Evolutionary conservation across 805 yeast species (phyloP).

Genomic region (Nakazawaea ernobii): DNA sequence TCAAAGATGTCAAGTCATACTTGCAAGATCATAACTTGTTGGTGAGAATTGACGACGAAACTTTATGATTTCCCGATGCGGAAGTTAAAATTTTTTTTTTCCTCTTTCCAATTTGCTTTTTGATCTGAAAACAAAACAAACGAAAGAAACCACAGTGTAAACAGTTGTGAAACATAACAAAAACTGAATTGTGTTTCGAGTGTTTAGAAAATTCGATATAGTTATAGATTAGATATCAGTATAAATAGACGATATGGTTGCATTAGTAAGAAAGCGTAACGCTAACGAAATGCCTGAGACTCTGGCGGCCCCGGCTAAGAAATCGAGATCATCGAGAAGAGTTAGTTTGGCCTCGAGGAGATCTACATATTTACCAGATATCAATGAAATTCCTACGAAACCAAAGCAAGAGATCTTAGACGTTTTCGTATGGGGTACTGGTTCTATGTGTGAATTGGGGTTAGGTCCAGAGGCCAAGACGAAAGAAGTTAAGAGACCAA

Average conservation of each 20-base stretch:
- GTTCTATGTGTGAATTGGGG: slow-evolving; percentile 96
- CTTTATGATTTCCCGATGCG: slow-evolving; percentile 1
- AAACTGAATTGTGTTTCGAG: too few relatives aligned
- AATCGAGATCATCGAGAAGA: slow-evolving; percentile 8
- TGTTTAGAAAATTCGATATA: too few relatives aligned
- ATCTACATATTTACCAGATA: slow-evolving; percentile 42
- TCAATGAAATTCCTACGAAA: slow-evolving; percentile 32
- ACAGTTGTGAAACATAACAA: too few relatives aligned
- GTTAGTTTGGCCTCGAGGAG: slow-evolving; percentile 35
- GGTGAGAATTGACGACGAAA: slow-evolving; percentile 58
- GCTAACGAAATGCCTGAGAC: slow-evolving; percentile 1
- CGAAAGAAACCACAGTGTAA: too few relatives aligned
- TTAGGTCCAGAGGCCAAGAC: slow-evolving; percentile 92
- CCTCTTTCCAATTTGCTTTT: background rate
- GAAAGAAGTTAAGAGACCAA: slow-evolving; percentile 92
- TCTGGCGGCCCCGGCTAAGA: slow-evolving; percentile 8
- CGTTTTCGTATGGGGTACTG: slow-evolving; percentile 92
- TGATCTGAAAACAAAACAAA: background rate
- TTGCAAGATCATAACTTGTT: slow-evolving; percentile 55
- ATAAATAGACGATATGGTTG: slow-evolving; percentile 8
- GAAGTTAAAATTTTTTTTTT: background rate
- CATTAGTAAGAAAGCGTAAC: slow-evolving; percentile 10
- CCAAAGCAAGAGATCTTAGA: slow-evolving; percentile 50
- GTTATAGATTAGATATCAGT: background rate
- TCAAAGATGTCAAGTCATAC: slow-evolving; percentile 71